Percentiles rank a stretch among this genome's conserved stretches.
Conservation (phyloP, 2,329 filamentous ascomycete genomes). For the Pyrenochaeta sp. region DNA sequence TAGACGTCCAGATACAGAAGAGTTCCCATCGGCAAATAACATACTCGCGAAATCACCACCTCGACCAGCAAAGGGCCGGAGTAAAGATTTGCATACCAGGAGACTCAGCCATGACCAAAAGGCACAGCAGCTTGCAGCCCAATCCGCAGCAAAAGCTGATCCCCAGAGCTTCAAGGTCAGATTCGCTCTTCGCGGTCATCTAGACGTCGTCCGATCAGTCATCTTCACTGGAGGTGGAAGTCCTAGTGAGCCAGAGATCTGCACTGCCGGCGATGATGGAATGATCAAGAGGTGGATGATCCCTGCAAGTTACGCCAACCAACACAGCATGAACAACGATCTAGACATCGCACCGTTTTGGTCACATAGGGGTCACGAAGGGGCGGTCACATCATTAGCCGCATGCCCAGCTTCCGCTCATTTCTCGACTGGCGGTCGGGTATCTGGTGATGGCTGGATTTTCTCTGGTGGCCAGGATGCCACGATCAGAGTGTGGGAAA, state of each 20-base stretch:
- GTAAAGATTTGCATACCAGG: constrained; percentile 67
- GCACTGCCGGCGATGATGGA: constrained; percentile 93
- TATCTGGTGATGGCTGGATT: constrained; percentile 94
- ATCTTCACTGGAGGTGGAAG: constrained; percentile 97
- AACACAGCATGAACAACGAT: constrained; percentile 72
- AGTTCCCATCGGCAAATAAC: constrained; percentile 81
- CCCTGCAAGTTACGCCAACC: constrained; percentile 75
- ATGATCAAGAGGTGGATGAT: constrained; percentile 98
- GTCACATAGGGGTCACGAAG: constrained; percentile 92
- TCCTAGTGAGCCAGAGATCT: constrained; percentile 94
- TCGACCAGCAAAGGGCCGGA: constrained; percentile 68
- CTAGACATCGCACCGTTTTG: constrained; percentile 93
- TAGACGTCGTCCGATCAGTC: constrained; percentile 91
- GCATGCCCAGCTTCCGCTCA: constrained; percentile 87
- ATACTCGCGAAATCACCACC: constrained; percentile 82
- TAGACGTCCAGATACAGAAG: constrained; percentile 81
- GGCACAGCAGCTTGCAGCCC: constrained; percentile 55
- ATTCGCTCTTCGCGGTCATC: constrained; percentile 88
- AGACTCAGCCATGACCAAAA: constrained; percentile 71
- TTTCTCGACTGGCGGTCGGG: constrained; percentile 87
- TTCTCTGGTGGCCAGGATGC: constrained; percentile 97
- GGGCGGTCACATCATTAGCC: constrained; percentile 84
- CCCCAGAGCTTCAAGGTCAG: constrained; percentile 86
- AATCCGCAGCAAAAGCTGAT: constrained; percentile 64
- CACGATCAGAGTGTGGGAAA: constrained; percentile 93